A percentile compares a stretch with the other conserved stretches of the same genome.
phyloP scores from a whole-genome alignment of 2,329 filamentous ascomycete species.

The Gremmenia infestans region DNA sequence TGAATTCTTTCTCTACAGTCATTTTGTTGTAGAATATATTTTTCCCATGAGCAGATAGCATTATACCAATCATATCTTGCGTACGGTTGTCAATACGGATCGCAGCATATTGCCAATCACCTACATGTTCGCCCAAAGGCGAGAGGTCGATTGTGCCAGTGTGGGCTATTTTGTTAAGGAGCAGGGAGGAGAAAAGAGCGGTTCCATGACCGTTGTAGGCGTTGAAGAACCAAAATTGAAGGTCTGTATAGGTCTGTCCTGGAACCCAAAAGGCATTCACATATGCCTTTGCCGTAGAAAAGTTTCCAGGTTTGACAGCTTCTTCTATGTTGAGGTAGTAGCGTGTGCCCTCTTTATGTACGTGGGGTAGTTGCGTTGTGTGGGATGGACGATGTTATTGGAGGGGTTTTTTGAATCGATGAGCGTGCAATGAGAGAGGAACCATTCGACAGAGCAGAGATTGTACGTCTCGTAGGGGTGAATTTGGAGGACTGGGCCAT shows the following conservation, averaged over 20 bases:
- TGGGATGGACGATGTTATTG: slow-evolving; percentile 16
- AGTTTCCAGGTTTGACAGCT: slow-evolving; percentile 14
- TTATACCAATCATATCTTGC: slow-evolving; percentile 18
- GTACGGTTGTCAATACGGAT: slow-evolving; percentile 19
- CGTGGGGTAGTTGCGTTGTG: slow-evolving; percentile 14
- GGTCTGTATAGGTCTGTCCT: slow-evolving; percentile 15
- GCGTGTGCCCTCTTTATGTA: slow-evolving; percentile 16
- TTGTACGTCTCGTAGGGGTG: slow-evolving; percentile 20
- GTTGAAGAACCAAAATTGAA: slow-evolving; percentile 23
- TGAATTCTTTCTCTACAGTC: slow-evolving; percentile 9
- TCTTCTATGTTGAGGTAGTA: slow-evolving; percentile 19
- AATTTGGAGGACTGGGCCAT: slow-evolving; percentile 14
- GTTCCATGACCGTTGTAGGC: slow-evolving; percentile 22
- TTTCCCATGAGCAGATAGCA: slow-evolving; percentile 17
- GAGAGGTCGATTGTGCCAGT: slow-evolving; percentile 15
- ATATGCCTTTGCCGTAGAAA: slow-evolving; percentile 19
- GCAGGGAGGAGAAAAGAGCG: slow-evolving; percentile 11
- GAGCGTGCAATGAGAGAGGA: slow-evolving; percentile 15
- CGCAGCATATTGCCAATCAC: slow-evolving; percentile 21
- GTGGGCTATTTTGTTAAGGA: slow-evolving; percentile 12
- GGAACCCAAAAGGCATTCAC: slow-evolving; percentile 19
- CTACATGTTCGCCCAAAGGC: slow-evolving; percentile 21
- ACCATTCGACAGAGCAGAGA: slow-evolving; percentile 19
- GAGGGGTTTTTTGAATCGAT: slow-evolving; percentile 13
- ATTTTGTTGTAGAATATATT: slow-evolving; percentile 15